Percentiles rank a stretch among this genome's conserved stretches.
Conservation (phyloP, 2,329 filamentous ascomycete species). For the Pleurostoma richardsiae region DNA sequence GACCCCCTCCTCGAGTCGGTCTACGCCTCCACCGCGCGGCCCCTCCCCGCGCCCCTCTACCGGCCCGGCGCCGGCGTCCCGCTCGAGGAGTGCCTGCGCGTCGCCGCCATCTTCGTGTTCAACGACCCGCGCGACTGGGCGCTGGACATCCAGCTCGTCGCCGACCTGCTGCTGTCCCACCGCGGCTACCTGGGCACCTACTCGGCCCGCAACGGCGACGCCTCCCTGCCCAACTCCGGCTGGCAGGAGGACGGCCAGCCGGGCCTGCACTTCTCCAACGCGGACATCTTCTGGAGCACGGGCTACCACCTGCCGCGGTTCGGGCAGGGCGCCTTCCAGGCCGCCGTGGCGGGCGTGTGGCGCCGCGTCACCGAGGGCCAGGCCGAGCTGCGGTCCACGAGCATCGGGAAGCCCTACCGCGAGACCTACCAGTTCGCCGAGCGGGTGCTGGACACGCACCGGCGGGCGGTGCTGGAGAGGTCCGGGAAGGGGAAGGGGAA, state of each 20-base stretch:
- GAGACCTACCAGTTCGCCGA: conserved; percentile 83
- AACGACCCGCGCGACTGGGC: conserved; percentile 97
- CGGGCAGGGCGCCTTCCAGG: conserved; percentile 87
- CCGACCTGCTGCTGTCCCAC: conserved; percentile 76
- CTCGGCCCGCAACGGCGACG: conserved; percentile 64
- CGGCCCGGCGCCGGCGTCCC: conserved; percentile 9
- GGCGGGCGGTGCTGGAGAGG: conserved; percentile 39
- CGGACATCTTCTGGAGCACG: conserved; percentile 85
- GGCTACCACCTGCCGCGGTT: conserved; percentile 79
- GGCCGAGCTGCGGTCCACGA: conserved; percentile 49
- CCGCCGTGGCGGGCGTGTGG: conserved; percentile 79
- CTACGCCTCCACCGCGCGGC: conserved; percentile 53
- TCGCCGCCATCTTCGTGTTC: conserved; percentile 90
- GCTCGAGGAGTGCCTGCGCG: conserved; percentile 52
- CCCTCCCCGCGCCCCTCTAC: conserved; percentile 41
- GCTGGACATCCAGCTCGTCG: conserved; percentile 77
- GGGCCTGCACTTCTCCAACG: conserved; percentile 79
- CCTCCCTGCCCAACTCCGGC: conserved; percentile 62
- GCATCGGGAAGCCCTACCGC: conserved; percentile 78
- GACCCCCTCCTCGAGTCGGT: conserved; percentile 58
- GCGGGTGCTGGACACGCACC: conserved; percentile 59
- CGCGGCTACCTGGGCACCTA: conserved; percentile 78
- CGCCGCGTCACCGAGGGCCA: conserved; percentile 60
- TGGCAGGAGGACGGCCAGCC: conserved; percentile 82
- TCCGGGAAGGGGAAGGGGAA: conserved; percentile 4